Evolutionary conservation across 2,329 filamentous ascomycete genomes (phyloP), one percentile per base, ranked within the genome.

Genomic region (Ceratocystiopsis sp.): DNA sequence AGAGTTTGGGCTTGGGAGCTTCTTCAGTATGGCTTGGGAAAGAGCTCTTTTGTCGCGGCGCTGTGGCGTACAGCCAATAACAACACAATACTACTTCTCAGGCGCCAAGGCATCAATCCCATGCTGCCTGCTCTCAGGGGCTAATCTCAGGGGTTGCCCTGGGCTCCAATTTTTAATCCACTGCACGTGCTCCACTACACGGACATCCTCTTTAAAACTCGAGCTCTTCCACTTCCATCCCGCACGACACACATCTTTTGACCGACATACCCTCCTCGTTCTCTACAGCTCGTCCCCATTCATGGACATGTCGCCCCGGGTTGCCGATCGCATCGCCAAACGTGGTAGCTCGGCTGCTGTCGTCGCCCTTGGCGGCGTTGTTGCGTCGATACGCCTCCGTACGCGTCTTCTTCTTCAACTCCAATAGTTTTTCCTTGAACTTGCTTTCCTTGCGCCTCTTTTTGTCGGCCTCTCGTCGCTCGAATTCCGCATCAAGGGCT

Each of bases 341-440:
- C 46, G 66, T 68, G 36, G 62, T 65, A 13, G 69, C 67, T 17
- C 61, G 66, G 2, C 59, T 61, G 10, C 47, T 45, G 1, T 35
- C 49, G 3, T 41, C 44, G 1, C 65, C 67, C 7, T 58, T 59
- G 15, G 61, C 63, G 0, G 61, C 63, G 43, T 75, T 70, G 52
- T 78, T 79, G 41, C 87, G 67, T 44, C 86, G 75, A 53, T 89
- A 93, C 0, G 87, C 84, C 52, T 96, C 91, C 0, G 93, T 87
- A 38, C 86, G 69, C 13, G 91, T 98, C 58, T 87, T 79, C 61
- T 89, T 87, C 68, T 96, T 98, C 49, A 98, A 58, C 42, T 96
- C 87, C 7, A 82, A 69, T 33, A 98, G 66, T 64, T 93, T 93
- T 46, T 76, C 78, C 56, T 84, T 85, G 61, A 96, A 96, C 59